phyloP scores from a whole-genome alignment of 2,329 filamentous ascomycete species.

The Anthostomella pinea region DNA sequence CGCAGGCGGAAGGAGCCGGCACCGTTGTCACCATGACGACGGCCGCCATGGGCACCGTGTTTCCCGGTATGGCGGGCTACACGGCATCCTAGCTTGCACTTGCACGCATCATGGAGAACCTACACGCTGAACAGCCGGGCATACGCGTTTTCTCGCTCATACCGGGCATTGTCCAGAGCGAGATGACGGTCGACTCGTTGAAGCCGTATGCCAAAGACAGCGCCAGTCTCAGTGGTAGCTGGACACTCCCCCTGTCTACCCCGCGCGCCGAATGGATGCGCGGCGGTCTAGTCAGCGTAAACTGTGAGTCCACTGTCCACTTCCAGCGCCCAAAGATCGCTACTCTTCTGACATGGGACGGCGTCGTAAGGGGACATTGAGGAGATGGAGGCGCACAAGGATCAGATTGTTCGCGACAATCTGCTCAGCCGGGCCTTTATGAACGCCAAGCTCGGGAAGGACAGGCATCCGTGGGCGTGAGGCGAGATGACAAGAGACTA shows the following conservation, averaged over 20 bases:
- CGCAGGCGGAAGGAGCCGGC: conserved; percentile 14
- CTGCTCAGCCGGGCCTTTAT: conserved; percentile 16
- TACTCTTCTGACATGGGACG: conserved; percentile 9
- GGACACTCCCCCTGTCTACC: conserved; percentile 14
- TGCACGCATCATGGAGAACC: conserved; percentile 14
- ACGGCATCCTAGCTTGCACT: conserved; percentile 18
- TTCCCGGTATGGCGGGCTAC: conserved; percentile 15
- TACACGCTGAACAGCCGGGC: conserved; percentile 15
- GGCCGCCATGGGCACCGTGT: conserved; percentile 8
- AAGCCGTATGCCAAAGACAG: conserved; percentile 14
- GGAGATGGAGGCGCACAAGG: conserved; percentile 22
- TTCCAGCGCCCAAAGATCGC: conserved; percentile 6
- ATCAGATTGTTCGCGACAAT: conserved; percentile 17
- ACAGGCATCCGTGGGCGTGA: conserved; percentile 18
- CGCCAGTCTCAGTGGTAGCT: conserved; percentile 10
- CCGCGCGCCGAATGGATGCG: conserved; percentile 20
- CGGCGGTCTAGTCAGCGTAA: conserved; percentile 19
- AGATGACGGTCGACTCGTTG: conserved; percentile 13
- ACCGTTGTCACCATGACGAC: conserved; percentile 17
- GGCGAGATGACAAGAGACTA: too few species aligned
- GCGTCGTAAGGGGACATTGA: conserved; percentile 19
- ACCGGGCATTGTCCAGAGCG: conserved; percentile 12
- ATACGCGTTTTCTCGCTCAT: conserved; percentile 14
- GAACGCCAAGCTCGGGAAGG: conserved; percentile 21
- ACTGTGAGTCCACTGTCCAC: conserved; percentile 15